Evolutionary conservation across 495 filamentous ascomycete species (phyloP).

Genomic region (Astrothelium subdiscretum): DNA sequence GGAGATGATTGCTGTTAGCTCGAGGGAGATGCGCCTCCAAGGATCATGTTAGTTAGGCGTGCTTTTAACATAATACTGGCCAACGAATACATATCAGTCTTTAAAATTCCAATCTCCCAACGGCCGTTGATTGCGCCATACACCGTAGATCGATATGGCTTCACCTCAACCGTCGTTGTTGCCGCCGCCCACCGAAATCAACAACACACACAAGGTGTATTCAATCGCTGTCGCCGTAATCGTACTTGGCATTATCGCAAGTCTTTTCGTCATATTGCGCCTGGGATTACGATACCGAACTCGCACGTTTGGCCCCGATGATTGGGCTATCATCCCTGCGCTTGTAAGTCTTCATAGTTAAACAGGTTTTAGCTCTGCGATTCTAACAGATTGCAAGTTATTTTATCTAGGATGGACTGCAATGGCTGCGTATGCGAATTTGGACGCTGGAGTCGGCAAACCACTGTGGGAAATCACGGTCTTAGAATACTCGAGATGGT

Average conservation of each 20-base stretch:
- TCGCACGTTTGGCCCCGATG: slow-evolving; percentile 1
- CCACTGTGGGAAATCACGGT: slow-evolving; percentile 22
- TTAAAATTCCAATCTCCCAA: no score
- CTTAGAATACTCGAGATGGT: slow-evolving; percentile 19
- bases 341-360: neutral
- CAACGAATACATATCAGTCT: neutral
- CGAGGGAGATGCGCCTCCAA: no score
- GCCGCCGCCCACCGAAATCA: slow-evolving; percentile 1
- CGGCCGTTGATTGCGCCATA: no score
- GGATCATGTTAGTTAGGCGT: no score
- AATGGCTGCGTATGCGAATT: slow-evolving; percentile 17
- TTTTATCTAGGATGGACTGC: slow-evolving; percentile 17
- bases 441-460: slow-evolving; percentile 21
- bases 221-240: neutral
- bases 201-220: slow-evolving; percentile 3
- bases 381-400: slow-evolving; percentile 3
- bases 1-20: no score
- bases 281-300: neutral
- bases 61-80: neutral
- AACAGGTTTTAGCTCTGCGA: neutral
- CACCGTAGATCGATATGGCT: neutral
- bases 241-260: neutral
- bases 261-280: neutral
- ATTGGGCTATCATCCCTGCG: slow-evolving; percentile 7
- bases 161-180: neutral